Base-by-base conservation (phyloP, 1,284 basidiomycete species). In the Coniferiporia sulphurascens region DNA sequence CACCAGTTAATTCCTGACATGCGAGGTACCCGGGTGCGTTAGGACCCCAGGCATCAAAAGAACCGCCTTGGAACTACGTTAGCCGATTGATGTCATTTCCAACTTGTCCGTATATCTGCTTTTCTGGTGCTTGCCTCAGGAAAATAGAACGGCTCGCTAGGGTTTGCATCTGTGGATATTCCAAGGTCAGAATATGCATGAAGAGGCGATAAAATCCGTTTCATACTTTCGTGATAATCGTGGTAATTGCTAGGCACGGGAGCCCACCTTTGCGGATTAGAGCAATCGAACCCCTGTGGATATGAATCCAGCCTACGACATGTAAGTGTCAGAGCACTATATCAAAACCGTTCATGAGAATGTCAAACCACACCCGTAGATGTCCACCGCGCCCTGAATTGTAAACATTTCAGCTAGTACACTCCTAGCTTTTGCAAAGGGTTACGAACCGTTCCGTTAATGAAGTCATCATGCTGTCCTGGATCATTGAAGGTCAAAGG, bases 401-500 rank as follows among this genome's bases (percentile, higher is more conserved):
- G 34, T 10, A 41, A 7, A 41, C 38, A 48, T 46, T 13, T 38
- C 43, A 45, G 34, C 17, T 17, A 6, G 12, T 46, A 9, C 34
- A 21, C 21, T 15, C n/a, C 8, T 8, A 10, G 43, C 13, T 17
- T n/a, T 15, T 32, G 27, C 27, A 17, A 35, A n/a, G 19, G 27
- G 27, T 27, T 32, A 27, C 69, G 21, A 54, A 77, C 74, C 32
- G 75, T 87, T 51, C 88, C 88, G 55, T 86, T 88, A 61, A 89
- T 81, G 70, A 88, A 91, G 63, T 86, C 86, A 54, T 67, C 67
- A 4, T 74, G 75, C 70, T 80, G 71, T 0, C 80, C 81, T 0
- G 84, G 80, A 65, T 89, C 87, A 58, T 90, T 90, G 69, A 87
- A 88, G 0, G 86, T 89, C 57, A 90, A 72, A 43, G 87, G 87